A percentile compares a stretch with the other conserved stretches of the same genome.
Conservation (phyloP, 139 green algal genomes). For the Dunaliella primolecta region DNA sequence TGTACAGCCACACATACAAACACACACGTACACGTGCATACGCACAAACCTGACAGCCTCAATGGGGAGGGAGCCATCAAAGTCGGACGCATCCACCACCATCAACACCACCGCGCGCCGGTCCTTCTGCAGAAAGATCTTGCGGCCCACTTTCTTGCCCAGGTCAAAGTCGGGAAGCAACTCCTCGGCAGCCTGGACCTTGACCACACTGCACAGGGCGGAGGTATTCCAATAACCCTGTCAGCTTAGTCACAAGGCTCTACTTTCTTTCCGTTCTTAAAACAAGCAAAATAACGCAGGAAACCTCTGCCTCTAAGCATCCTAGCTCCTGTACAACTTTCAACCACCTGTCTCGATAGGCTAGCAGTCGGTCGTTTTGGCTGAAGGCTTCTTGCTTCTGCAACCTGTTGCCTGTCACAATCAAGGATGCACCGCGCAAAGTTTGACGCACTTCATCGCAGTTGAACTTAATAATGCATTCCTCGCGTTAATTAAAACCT, state of each 20-base stretch:
- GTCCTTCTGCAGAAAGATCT: constrained; percentile 78
- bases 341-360: not conserved
- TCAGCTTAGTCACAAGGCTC: too few species aligned
- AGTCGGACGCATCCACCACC: constrained; percentile 90
- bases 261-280: too few species aligned
- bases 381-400: too few species aligned
- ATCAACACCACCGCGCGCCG: constrained; percentile 76
- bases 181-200: constrained; percentile 57
- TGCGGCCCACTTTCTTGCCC: constrained; percentile 63
- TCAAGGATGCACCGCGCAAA: too few species aligned
- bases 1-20: not conserved
- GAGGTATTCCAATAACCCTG: too few species aligned
- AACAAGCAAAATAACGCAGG: too few species aligned
- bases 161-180: constrained; percentile 82
- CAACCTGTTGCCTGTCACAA: not conserved
- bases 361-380: too few species aligned
- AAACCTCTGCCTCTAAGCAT: too few species aligned
- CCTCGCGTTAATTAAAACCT: too few species aligned
- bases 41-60: constrained; percentile 40
- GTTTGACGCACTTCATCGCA: too few species aligned
- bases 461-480: too few species aligned
- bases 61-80: constrained; percentile 93
- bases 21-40: constrained; percentile 1
- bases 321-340: too few species aligned
- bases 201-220: constrained; percentile 51